Base-by-base conservation (phyloP, 192 early-diverging fungal genomes). In the Backusella liffmaniae region DNA sequence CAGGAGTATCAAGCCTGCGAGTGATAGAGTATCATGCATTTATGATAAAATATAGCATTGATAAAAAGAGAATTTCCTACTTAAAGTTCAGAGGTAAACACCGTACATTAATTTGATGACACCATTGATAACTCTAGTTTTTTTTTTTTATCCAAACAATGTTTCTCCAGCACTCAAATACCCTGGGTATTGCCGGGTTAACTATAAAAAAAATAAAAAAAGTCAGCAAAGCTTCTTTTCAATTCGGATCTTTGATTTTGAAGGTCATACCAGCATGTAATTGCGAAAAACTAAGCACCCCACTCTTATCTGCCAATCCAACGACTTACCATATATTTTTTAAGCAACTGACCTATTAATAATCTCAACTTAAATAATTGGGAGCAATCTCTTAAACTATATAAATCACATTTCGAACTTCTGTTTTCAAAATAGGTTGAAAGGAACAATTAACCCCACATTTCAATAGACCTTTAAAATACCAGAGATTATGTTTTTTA, bases 351-450 rank as follows among this genome's bases (percentile, higher is more conserved):
- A 62, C 9, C 56, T 62, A 62, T 29, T 62, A 62, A 3, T 62
- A 59, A 59, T 59, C 6, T 4, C 9, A 59, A 26, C n/a, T 12
- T 59, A 18, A 18, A 23, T 59, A 10, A 29, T 62, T 62, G 12
- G 21, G 12, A 62, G 26, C 56, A 62, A 29, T 9, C 21, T 29
- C 26, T 29, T 29, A 62, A 29, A 9, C 9, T 62, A 26, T 59
- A 23, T 62, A 26, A 29, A 62, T 62, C 56, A 62, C 56, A 62
- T 62, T 62, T 62, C 9, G 26, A 62, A 26, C 23, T 62, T 62
- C 56, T 62, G 56, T 62, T 62, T 62, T 62, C 21, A 62, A 62
- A 62, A 62, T 62, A 62, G 56, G 21, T 29, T 62, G 56, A 62
- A 29, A 62, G 56, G 10, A 9, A 29, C 56, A 62, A 29, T 62